Percentiles rank a stretch among this genome's conserved stretches.
phyloP scores from a whole-genome alignment of 2,329 filamentous ascomycete species.

The Fusarium sp. region DNA sequence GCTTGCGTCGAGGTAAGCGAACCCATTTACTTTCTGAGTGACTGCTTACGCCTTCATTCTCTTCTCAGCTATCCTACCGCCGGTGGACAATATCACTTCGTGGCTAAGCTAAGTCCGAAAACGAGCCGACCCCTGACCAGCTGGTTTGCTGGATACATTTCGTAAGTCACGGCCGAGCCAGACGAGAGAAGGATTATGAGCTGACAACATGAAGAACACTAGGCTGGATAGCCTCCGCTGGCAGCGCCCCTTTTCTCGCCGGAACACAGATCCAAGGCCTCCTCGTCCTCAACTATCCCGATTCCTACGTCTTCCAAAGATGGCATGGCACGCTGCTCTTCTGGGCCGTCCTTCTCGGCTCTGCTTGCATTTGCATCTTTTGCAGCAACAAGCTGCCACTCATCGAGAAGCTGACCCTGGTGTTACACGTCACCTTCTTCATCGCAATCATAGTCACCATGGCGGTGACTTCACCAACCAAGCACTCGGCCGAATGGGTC shows the following conservation, averaged over 20 bases:
- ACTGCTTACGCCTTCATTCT: background rate
- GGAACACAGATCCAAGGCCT: slow-evolving; percentile 31
- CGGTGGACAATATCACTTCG: slow-evolving; percentile 32
- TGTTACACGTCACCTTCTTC: slow-evolving; percentile 8
- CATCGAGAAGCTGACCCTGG: slow-evolving; percentile 17
- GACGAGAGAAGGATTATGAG: fast-evolving
- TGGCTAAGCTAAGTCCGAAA: slow-evolving; percentile 8
- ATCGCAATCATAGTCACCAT: slow-evolving; percentile 19
- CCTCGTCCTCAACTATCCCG: slow-evolving; percentile 22
- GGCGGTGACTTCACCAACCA: slow-evolving; percentile 10
- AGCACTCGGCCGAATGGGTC: slow-evolving; percentile 18
- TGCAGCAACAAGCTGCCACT: slow-evolving; percentile 19
- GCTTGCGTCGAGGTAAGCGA: slow-evolving; percentile 8
- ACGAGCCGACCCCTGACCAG: background rate
- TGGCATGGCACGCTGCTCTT: slow-evolving; percentile 33
- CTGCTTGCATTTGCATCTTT: slow-evolving; percentile 12
- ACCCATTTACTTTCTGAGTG: background rate
- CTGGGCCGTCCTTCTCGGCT: slow-evolving; percentile 13
- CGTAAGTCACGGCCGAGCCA: background rate
- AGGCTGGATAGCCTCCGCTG: slow-evolving; percentile 25
- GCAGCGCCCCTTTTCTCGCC: slow-evolving; percentile 28
- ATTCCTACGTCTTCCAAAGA: slow-evolving; percentile 22
- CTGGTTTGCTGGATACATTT: slow-evolving; percentile 29
- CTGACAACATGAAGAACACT: background rate
- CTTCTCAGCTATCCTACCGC: slow-evolving; percentile 13